Percentiles rank a stretch among this genome's conserved stretches.
These are phyloP conservation scores for Candolleomyces aberdarensis DNA, from an alignment of 768 basidiomycete genomes.

Conservation along the genomic window DNA sequence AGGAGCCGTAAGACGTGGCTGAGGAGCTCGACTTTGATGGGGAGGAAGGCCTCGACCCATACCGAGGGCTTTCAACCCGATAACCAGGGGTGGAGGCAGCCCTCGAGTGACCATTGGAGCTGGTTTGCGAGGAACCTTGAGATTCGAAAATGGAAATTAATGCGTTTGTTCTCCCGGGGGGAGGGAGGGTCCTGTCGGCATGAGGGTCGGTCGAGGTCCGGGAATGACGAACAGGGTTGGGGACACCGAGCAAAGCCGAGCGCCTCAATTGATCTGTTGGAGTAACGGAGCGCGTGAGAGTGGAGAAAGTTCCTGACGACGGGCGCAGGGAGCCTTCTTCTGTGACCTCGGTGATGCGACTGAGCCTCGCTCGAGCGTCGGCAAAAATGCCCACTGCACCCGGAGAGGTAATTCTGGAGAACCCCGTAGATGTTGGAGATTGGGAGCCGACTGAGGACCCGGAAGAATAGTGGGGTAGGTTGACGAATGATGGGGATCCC, in stretches of 20 bases:
- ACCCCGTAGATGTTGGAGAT: constrained; percentile 26
- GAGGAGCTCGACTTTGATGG: constrained; percentile 42
- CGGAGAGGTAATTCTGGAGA: constrained; percentile 17
- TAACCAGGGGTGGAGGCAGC: constrained; percentile 50
- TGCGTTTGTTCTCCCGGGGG: constrained; percentile 60
- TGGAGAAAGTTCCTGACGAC: constrained; percentile 38
- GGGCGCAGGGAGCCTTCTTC: constrained; percentile 62
- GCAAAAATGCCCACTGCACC: constrained; percentile 7
- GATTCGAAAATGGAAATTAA: constrained; percentile 73
- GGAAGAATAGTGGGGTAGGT: constrained; percentile 28
- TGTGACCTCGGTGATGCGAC: constrained; percentile 76
- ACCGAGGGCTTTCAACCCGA: constrained; percentile 36
- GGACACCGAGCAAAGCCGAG: constrained; percentile 36
- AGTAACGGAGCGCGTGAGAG: constrained; percentile 33
- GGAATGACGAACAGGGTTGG: constrained; percentile 41
- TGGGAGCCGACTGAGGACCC: constrained; percentile 22
- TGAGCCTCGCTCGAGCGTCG: constrained; percentile 50
- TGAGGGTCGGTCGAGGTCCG: constrained; percentile 60
- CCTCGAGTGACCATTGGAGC: constrained; percentile 44
- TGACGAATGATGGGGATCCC: constrained; percentile 45
- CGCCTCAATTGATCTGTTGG: constrained; percentile 45
- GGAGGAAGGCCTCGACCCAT: constrained; percentile 43
- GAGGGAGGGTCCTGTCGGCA: constrained; percentile 41
- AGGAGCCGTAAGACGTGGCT: constrained; percentile 27
- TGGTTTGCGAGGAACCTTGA: constrained; percentile 28